These are phyloP conservation scores for Rubia yunnanensis DNA, from an alignment of 257 asterid genomes.

Conservation along the genomic window DNA sequence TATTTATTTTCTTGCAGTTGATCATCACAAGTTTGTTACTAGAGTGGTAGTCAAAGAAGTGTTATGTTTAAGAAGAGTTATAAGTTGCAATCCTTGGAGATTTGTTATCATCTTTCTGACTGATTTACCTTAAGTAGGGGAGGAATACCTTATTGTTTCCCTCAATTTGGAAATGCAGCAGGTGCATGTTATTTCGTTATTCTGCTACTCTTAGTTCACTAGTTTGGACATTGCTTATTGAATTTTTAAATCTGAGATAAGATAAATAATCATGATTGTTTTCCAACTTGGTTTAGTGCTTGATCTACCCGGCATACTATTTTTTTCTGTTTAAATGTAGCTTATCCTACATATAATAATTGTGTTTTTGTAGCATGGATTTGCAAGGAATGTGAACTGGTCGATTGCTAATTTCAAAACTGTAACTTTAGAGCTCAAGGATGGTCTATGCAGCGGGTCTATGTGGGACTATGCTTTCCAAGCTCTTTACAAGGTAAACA, in stretches of 20 bases:
- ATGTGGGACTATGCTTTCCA: conserved; percentile 97
- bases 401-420: conserved; percentile 53
- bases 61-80: too few relatives aligned
- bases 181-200: conserved; percentile 28
- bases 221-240: not conserved
- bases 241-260: not conserved
- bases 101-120: conserved; percentile 13
- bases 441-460: conserved; percentile 79
- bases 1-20: too few relatives aligned
- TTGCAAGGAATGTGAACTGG: conserved; percentile 93
- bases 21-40: too few relatives aligned
- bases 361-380: conserved; percentile 72
- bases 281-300: not conserved
- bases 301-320: not conserved
- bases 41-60: too few relatives aligned
- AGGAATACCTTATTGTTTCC: conserved; percentile 98
- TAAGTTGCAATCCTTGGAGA: not conserved
- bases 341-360: conserved; percentile 17
- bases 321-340: conserved; percentile 17
- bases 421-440: conserved; percentile 78
- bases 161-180: conserved; percentile 99
- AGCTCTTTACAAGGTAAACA: conserved; percentile 66
- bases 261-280: not conserved
- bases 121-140: conserved; percentile 45
- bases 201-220: not conserved